A percentile compares a stretch with the other conserved stretches of the same genome.
Conservation (phyloP, 805 yeast species). For the Candida sphagnicola region DNA sequence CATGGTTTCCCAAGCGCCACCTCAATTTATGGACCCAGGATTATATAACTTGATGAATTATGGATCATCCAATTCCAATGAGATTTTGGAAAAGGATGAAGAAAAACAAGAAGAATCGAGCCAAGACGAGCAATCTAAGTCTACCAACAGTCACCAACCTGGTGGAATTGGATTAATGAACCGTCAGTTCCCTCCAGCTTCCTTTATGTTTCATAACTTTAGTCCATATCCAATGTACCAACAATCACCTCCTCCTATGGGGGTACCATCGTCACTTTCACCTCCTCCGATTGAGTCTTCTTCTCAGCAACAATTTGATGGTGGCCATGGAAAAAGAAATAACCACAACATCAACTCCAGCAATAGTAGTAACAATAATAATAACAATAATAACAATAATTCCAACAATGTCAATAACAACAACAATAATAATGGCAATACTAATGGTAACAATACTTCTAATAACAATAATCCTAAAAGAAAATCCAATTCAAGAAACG, state of each 20-base stretch:
- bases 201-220: constrained; percentile 49
- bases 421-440: not conserved
- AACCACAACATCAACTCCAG: not conserved
- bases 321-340: not conserved
- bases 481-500: constrained; percentile 11
- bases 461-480: constrained; percentile 7
- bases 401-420: constrained; percentile 3
- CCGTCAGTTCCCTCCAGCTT: constrained; percentile 27
- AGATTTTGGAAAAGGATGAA: constrained; percentile 1
- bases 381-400: not conserved
- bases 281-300: constrained; percentile 10
- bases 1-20: constrained; percentile 34
- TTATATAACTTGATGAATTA: constrained; percentile 30
- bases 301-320: constrained; percentile 4
- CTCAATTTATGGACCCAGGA: constrained; percentile 35
- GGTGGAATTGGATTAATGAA: constrained; percentile 36
- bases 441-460: constrained; percentile 1
- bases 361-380: not conserved
- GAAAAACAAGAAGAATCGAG: constrained; percentile 1
- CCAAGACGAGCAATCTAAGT: constrained; percentile 5
- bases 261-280: constrained; percentile 5
- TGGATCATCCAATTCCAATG: constrained; percentile 7
- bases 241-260: constrained; percentile 20
- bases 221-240: constrained; percentile 42
- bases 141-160: constrained; percentile 6